Base-by-base conservation (phyloP, 2,329 filamentous ascomycete genomes). In the Drechslerella dactyloides region DNA sequence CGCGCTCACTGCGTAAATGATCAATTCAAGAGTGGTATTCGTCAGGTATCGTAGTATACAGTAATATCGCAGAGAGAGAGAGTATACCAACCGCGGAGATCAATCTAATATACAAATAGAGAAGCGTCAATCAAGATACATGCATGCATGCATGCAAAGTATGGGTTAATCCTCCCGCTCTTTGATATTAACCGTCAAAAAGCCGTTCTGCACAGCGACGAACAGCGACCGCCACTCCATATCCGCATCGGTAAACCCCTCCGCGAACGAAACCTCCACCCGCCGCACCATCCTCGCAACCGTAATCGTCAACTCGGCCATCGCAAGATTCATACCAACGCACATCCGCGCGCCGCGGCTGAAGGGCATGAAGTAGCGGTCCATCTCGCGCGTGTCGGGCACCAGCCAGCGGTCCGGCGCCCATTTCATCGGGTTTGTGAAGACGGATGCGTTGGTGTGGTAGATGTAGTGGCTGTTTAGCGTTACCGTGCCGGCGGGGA, bases 181-280 rank as follows among this genome's bases (percentile, higher is more conserved):
- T 24, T 66, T 51, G 17, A 56, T 56, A n/a, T 30, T 62, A 56
- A 66, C 44, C 55, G 5, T 56, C 42, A 73, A 44, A 4, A 13
- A 11, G 5, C 69, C 69, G 11, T 44, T 53, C 27, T 60, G 65
- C 33, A 57, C 57, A 1, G 69, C 60, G 42, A 73, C 69, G 58
- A 65, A 66, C 42, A 61, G 21, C 15, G 58, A 30, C 46, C n/a
- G 61, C 69, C 69, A 73, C 21, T 62, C 35, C 69, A 73, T 37
- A 66, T 55, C 42, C 52, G 61, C 61, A 23, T 65, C 46, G 30
- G 30, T 66, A 30, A 70, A 64, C 19, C 37, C 66, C 6, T 61
- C 56, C 40, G 52, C 57, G 27, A 62, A 58, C 11, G 37, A 5
- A 35, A 55, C 3, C 23, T 55, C 52, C 13, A 27, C 5, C 52